Evolutionary conservation across 441 rosid species (phyloP).

Genomic region (Populus trichocarpa): DNA sequence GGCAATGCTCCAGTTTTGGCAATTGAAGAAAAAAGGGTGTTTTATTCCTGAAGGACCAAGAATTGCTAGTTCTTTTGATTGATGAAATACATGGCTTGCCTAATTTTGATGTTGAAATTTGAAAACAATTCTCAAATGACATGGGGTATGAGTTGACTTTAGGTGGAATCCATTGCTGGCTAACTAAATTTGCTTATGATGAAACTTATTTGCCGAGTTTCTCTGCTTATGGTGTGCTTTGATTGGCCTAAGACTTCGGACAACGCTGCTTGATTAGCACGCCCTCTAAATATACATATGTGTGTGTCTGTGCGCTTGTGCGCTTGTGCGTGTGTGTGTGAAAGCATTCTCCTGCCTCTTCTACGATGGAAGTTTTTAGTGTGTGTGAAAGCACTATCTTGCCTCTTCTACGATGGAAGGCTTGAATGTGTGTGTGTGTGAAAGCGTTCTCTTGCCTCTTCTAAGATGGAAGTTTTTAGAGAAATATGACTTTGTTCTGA

Average conservation of each 20-base stretch:
- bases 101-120: slow-evolving; percentile 4
- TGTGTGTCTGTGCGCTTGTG: neutral
- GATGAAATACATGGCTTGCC: neutral
- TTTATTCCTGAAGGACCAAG: neutral
- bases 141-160: neutral
- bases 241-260: neutral
- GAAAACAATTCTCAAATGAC: neutral
- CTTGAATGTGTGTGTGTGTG: too few relatives aligned
- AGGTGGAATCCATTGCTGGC: neutral
- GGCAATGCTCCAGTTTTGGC: slow-evolving; percentile 8
- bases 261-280: neutral
- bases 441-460: neutral
- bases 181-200: neutral
- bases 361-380: too few relatives aligned
- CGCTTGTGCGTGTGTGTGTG: neutral
- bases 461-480: neutral
- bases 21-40: neutral
- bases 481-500: neutral
- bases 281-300: neutral
- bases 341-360: neutral
- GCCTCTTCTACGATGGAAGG: too few relatives aligned
- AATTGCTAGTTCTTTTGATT: neutral
- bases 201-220: neutral
- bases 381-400: too few relatives aligned
- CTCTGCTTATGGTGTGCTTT: neutral